These are phyloP conservation scores for Colletotrichum sp. DNA, from an alignment of 2,329 filamentous ascomycete genomes.

Conservation along the genomic window DNA sequence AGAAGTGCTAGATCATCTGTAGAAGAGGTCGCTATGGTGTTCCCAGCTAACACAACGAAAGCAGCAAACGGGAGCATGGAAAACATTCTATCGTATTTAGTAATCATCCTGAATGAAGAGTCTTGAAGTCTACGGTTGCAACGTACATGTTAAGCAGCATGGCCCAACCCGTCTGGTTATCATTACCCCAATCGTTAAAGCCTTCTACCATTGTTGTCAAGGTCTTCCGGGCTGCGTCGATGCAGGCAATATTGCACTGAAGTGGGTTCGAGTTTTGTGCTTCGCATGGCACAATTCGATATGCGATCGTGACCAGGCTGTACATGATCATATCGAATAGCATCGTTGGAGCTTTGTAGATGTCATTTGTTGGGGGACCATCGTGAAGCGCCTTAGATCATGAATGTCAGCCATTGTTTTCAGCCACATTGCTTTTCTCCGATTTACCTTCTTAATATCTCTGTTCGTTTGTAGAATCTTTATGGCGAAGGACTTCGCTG, in stretches of 20 bases:
- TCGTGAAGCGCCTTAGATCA: neutral
- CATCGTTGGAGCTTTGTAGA: neutral
- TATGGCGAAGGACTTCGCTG: neutral
- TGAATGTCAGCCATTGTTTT: neutral
- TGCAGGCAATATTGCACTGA: neutral
- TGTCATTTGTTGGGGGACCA: neutral
- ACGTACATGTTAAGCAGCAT: slow-evolving; percentile 1
- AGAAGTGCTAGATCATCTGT: neutral
- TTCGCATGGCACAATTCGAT: neutral
- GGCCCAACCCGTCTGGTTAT: neutral
- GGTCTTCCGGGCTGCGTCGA: neutral
- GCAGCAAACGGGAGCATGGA: neutral
- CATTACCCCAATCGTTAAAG: neutral
- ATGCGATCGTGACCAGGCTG: neutral
- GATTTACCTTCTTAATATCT: neutral
- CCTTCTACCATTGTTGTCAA: neutral
- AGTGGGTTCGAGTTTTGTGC: neutral
- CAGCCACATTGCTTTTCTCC: neutral
- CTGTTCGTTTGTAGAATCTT: neutral
- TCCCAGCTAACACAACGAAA: neutral
- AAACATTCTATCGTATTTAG: neutral
- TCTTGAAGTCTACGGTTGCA: neutral
- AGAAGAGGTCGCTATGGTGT: neutral
- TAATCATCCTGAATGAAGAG: accelerated
- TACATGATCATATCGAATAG: neutral